Percentiles rank a stretch among this genome's conserved stretches.
Evolutionary conservation across 2,329 filamentous ascomycete species (phyloP).

Genomic region (Trichoderma atrobrunneum): DNA sequence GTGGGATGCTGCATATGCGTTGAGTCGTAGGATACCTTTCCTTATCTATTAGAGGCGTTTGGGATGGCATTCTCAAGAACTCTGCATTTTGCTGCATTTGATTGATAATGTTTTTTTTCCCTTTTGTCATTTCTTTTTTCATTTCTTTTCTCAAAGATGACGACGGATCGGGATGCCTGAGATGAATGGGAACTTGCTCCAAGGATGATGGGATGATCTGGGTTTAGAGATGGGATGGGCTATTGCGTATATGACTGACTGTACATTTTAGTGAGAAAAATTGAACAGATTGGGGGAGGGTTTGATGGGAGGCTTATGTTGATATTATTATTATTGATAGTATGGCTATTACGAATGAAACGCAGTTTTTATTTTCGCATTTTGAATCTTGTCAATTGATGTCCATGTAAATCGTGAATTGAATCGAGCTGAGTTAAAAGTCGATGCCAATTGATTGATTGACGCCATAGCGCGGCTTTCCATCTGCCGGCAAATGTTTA

Average conservation of each 20-base stretch:
- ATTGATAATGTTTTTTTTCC: background rate
- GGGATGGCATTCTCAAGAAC: conserved; percentile 18
- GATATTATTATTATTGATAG: background rate
- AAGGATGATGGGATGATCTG: conserved; percentile 20
- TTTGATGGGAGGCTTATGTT: background rate
- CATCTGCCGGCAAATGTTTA: background rate
- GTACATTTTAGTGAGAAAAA: conserved; percentile 21
- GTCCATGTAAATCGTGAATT: background rate
- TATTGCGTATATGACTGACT: conserved; percentile 29
- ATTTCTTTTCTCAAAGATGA: conserved; percentile 2
- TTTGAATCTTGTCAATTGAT: background rate
- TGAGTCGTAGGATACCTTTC: conserved; percentile 18
- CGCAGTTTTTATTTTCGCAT: background rate
- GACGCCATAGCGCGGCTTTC: background rate
- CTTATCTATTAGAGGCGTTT: conserved; percentile 16
- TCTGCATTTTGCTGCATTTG: conserved; percentile 18
- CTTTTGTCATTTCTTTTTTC: background rate
- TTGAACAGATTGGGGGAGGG: background rate
- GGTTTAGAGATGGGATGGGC: conserved; percentile 28
- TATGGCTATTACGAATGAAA: conserved; percentile 13
- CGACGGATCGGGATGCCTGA: background rate
- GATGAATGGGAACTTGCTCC: background rate
- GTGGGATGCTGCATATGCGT: conserved; percentile 17
- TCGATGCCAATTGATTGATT: background rate
- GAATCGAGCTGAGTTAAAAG: background rate